These are phyloP conservation scores for Paragyromitra xinjiangensis DNA, from an alignment of 495 filamentous ascomycete species.

Conservation along the genomic window DNA sequence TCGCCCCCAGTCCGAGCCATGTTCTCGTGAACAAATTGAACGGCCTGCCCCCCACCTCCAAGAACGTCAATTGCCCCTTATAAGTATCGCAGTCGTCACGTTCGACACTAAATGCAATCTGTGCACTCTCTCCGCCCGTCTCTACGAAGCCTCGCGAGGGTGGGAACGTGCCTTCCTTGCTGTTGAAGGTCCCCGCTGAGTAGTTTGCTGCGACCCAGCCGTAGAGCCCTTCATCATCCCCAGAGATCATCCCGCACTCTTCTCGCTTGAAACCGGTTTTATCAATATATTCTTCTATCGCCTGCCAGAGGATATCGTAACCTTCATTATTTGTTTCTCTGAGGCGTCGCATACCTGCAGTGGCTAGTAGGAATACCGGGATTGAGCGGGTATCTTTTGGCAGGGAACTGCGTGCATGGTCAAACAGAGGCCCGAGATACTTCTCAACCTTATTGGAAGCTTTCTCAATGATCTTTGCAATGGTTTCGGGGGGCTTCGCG, in stretches of 20 bases:
- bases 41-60: not conserved
- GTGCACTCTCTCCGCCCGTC: constrained; percentile 43
- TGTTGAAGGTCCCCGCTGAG: not conserved
- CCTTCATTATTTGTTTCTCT: not conserved
- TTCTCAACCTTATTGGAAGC: not conserved
- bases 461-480: not conserved
- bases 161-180: not conserved
- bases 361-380: constrained; percentile 26
- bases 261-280: not conserved
- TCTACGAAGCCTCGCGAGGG: constrained; percentile 32
- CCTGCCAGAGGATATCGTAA: not conserved
- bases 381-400: not conserved
- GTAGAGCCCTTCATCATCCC: constrained; percentile 36
- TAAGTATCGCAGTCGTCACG: not conserved
- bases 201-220: constrained; percentile 39
- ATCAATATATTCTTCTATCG: constrained; percentile 2
- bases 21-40: constrained; percentile 9
- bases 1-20: constrained; percentile 18
- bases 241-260: constrained; percentile 14
- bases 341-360: constrained; percentile 34
- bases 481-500: not conserved
- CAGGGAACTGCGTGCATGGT: not conserved
- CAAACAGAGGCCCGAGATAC: constrained; percentile 12
- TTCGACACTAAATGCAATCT: constrained; percentile 10
- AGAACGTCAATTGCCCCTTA: not conserved